Percentiles rank a stretch among this genome's conserved stretches.
Evolutionary conservation across 805 yeast species (phyloP).

Genomic region (Candida arabinofermentans): DNA sequence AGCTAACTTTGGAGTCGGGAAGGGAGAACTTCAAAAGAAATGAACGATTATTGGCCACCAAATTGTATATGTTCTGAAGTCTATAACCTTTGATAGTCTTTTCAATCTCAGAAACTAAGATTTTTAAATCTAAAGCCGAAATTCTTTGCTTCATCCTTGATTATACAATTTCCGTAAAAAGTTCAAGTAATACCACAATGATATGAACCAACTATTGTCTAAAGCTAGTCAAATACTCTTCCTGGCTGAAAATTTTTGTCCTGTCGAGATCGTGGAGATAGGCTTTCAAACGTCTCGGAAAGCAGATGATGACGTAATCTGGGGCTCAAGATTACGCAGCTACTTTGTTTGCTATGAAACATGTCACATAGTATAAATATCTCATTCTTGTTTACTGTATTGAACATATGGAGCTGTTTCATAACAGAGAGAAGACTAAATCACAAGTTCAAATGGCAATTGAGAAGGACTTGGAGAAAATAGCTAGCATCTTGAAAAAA

Average conservation of each 20-base stretch:
- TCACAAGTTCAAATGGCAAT: conserved; percentile 4
- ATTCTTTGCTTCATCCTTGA: conserved; percentile 65
- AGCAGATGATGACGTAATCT: not conserved
- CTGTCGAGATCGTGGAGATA: not conserved
- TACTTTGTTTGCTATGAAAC: no score
- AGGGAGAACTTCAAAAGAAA: conserved; percentile 75
- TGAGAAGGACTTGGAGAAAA: conserved; percentile 21
- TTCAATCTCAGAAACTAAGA: conserved; percentile 64
- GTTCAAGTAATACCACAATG: no score
- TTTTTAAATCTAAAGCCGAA: conserved; percentile 75
- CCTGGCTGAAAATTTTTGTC: not conserved
- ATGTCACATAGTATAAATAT: no score
- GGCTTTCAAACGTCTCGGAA: not conserved
- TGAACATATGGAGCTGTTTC: not conserved
- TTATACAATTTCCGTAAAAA: not conserved
- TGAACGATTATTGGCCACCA: conserved; percentile 66
- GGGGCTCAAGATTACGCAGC: not conserved
- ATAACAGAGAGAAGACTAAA: no score
- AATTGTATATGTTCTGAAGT: conserved; percentile 80
- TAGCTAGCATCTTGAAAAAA: conserved; percentile 21
- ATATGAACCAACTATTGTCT: not conserved
- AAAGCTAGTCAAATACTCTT: not conserved
- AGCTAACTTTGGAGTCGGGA: conserved; percentile 73
- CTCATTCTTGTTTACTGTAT: no score
- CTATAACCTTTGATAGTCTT: conserved; percentile 57